Conservation (phyloP, 108 stramenopile genomes). For the Nannochloropsis granulata region DNA sequence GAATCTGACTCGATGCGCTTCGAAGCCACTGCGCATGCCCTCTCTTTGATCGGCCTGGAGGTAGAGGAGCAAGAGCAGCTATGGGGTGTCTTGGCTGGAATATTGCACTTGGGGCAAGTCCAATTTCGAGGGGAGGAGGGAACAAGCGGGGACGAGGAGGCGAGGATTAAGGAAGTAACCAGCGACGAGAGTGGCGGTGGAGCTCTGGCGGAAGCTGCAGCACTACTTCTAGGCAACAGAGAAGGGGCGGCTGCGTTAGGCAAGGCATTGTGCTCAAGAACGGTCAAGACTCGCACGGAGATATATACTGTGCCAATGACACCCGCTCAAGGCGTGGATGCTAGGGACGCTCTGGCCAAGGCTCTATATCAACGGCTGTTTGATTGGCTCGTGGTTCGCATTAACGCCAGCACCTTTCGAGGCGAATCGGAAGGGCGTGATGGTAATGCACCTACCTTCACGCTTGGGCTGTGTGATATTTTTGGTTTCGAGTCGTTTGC, state of each 20-base stretch:
- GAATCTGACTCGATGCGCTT: neutral
- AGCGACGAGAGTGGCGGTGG: neutral
- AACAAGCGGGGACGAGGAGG: neutral
- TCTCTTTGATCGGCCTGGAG: constrained; percentile 10
- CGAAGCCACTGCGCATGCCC: neutral
- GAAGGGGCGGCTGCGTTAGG: constrained; percentile 29
- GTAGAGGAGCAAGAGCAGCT: constrained; percentile 6
- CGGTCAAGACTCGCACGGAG: constrained; percentile 58
- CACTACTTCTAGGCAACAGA: neutral
- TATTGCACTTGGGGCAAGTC: constrained; percentile 18
- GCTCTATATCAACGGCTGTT: constrained; percentile 76
- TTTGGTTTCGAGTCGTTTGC: constrained; percentile 48
- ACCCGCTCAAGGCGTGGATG: constrained; percentile 59
- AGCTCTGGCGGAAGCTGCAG: neutral
- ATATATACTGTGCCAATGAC: constrained; percentile 51
- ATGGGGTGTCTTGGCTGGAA: constrained; percentile 8
- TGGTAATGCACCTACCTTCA: neutral
- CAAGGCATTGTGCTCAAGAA: constrained; percentile 55
- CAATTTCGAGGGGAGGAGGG: neutral
- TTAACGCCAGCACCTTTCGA: constrained; percentile 50
- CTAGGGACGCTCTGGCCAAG: constrained; percentile 80
- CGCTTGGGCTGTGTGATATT: constrained; percentile 48
- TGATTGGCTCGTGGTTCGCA: constrained; percentile 63
- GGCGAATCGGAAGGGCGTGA: neutral
- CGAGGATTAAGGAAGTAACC: neutral